Base-by-base conservation (phyloP, 2,329 filamentous ascomycete genomes). In the Hymenoscyphus scutula region DNA sequence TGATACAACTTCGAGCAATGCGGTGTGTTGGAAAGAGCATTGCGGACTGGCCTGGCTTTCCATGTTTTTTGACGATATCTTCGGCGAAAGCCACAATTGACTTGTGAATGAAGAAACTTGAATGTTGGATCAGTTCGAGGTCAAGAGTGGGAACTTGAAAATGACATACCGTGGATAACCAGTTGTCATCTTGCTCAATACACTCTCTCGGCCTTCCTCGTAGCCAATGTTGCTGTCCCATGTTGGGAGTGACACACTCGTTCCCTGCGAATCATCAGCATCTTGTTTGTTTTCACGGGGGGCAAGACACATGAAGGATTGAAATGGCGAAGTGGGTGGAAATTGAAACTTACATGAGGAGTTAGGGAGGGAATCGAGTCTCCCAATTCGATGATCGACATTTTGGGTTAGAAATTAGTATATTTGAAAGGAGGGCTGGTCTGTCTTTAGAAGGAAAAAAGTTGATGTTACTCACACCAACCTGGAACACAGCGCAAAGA, bases 231-330 rank as follows among this genome's bases (percentile, higher is more conserved):
- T 98, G 68, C 92, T 82, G 68, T 82, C 83, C 95, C 95, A 99
- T 77, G 92, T 96, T 45, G 95, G 95, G 29, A 99, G 80, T 17
- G 95, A 98, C 51, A 98, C 94, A 76, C 94, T 98, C 68, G 98
- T 91, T 67, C 94, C 95, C 93, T 97, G 55, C 56, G n/a, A n/a
- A 23, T 51, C 30, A 25, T 60, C 61, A 61, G 61, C 58, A 29
- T 45, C 10, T 53, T 62, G 38, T 55, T 53, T 32, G 51, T 54
- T 41, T 37, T 11, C n/a, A 23, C 5, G 41, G 41, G 41, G 41
- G 41, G 41, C 41, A 23, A 48, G 2, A 23, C n/a, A 48, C 41
- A 61, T 37, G 27, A 56, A 30, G 45, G 19, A 27, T 25, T 17
- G 15, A 23, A 51, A 53, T 45, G 30, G 53, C 37, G 34, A 56